Percentiles rank a stretch among this genome's conserved stretches.
These are phyloP conservation scores for Ramaria sp. DNA, from an alignment of 768 basidiomycete species.

Conservation along the genomic window DNA sequence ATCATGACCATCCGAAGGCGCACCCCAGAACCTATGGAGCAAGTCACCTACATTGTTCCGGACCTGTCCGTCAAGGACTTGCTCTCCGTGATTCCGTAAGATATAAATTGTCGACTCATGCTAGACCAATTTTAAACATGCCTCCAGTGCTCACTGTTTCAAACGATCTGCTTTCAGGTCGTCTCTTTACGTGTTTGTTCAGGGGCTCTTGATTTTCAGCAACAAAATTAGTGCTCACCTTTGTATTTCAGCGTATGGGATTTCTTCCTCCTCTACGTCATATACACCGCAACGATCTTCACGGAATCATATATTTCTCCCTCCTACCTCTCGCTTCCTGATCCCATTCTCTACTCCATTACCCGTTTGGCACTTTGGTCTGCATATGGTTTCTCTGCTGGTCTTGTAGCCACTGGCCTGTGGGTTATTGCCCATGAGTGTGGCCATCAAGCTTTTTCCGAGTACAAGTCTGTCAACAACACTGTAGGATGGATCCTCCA, in stretches of 20 bases:
- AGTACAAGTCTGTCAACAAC: conserved; percentile 87
- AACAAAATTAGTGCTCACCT: background rate
- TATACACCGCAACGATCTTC: conserved; percentile 58
- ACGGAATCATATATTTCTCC: conserved; percentile 55
- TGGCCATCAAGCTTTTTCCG: conserved; percentile 93
- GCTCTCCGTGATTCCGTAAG: conserved; percentile 73
- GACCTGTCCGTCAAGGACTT: conserved; percentile 84
- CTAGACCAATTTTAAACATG: background rate
- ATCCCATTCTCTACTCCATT: conserved; percentile 50
- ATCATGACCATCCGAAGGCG: conserved; percentile 5
- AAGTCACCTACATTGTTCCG: conserved; percentile 32
- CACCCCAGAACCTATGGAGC: conserved; percentile 4
- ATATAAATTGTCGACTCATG: conserved; percentile 11
- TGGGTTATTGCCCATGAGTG: conserved; percentile 96
- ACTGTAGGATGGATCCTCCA: conserved; percentile 87
- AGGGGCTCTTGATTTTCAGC: conserved; percentile 11
- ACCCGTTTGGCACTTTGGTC: conserved; percentile 65
- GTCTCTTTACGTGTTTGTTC: conserved; percentile 60
- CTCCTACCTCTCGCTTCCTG: conserved; percentile 39
- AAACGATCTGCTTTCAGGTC: conserved; percentile 80
- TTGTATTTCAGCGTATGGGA: conserved; percentile 54
- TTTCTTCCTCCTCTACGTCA: conserved; percentile 48
- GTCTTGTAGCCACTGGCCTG: conserved; percentile 82
- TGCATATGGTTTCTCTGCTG: conserved; percentile 69
- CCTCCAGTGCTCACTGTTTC: conserved; percentile 68